Percentiles rank a stretch among this genome's conserved stretches.
Conservation (phyloP, 208 protist genomes). For the Leishmania martiniquensis region DNA sequence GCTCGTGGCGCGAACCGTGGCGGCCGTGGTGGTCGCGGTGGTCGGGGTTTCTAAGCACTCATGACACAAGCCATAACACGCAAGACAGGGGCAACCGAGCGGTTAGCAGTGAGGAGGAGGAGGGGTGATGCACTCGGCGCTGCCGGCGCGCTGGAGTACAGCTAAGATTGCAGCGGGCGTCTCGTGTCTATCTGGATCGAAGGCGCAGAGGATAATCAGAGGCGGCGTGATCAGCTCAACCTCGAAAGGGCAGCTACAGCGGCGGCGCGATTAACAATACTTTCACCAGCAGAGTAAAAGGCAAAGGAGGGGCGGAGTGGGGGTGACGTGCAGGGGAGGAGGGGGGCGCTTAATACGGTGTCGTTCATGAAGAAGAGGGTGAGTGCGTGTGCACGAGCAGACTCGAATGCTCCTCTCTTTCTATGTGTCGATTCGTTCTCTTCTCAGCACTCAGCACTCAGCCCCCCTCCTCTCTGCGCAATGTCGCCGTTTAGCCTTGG, state of each 20-base stretch:
- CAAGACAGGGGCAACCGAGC: not conserved
- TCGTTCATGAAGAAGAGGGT: not conserved
- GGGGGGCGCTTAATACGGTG: not conserved
- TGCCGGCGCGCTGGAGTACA: not conserved
- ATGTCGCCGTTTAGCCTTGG: no score
- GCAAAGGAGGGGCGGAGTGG: no score
- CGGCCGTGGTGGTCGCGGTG: slow-evolving; percentile 34
- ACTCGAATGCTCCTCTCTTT: not conserved
- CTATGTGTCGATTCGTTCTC: not conserved
- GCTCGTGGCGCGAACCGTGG: slow-evolving; percentile 24
- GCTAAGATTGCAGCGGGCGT: not conserved
- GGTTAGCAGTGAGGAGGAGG: not conserved
- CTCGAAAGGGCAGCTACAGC: not conserved
- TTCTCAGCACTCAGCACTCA: no score
- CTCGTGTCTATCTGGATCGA: not conserved
- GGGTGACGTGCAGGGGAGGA: not conserved
- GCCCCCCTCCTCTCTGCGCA: not conserved
- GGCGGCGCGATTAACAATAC: not conserved
- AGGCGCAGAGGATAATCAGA: not conserved
- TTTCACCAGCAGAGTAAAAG: no score
- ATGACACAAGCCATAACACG: not conserved
- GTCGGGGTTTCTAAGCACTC: slow-evolving; percentile 30
- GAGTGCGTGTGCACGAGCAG: not conserved
- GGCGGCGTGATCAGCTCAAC: not conserved
- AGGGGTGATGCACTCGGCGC: not conserved